Base-by-base conservation (phyloP, 805 yeast genomes). In the Spencermartinsiella europaea region DNA sequence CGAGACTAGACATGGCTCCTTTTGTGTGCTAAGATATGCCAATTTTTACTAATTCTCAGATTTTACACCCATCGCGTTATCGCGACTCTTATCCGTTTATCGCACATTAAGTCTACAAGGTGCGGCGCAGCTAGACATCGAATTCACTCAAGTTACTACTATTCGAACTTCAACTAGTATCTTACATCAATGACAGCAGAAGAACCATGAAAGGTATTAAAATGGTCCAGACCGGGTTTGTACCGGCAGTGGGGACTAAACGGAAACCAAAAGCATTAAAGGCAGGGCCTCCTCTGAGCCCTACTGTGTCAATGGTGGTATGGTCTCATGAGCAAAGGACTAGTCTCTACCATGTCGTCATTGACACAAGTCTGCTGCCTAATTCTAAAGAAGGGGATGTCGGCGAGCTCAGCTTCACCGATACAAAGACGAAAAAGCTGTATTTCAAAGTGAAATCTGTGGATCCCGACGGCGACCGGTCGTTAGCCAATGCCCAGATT, bases 251-350 rank as follows among this genome's bases (percentile, higher is more conserved):
- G 8, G 46, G 40, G 15, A 34, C 36, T 7, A 39, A 44, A 3
- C 19, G 43, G 10, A 49, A 47, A 34, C 40, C 45, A 35, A 35
- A 42, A 15, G 52, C 45, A 20, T 35, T 51, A 37, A 48, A 42
- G 25, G 16, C 17, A 14, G 34, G 33, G 7, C 50, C 52, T 28
- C 36, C 21, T 8, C 12, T 25, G 31, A 12, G 31, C 12, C 31
- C 31, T 25, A 25, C 31, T 25, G 42, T 38, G 8, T 38, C 42
- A 10, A 38, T 62, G 51, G 56, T 60, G 20, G 64, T 61, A 8
- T 64, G 68, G 70, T 58, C 85, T 55, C 97, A 90, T 59, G 96
- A 89, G 51, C 55, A 76, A 3, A 66, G 86, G 20, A 69, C 75
- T 0, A 77, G 81, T 1, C 37, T 68, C 1, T 81, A 80, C 33